These are phyloP conservation scores for Priceomyces haplophilus DNA, from an alignment of 805 yeast species.

Conservation along the genomic window DNA sequence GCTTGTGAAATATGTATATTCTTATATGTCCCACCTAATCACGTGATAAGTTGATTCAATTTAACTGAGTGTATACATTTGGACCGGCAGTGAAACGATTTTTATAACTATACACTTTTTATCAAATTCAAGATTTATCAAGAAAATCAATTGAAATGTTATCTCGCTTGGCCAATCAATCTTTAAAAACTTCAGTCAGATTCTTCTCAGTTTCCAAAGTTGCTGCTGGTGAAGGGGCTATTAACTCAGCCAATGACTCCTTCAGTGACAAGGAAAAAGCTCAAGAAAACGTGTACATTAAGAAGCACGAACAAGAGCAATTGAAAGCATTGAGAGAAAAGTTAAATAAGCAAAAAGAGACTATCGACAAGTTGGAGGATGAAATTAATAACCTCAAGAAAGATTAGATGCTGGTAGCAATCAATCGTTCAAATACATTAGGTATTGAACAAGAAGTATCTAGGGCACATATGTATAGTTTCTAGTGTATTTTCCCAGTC, in stretches of 20 bases:
- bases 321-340: constrained; percentile 71
- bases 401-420: constrained; percentile 3
- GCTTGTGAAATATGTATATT: no score
- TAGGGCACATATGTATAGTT: no score
- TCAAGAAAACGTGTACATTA: constrained; percentile 79
- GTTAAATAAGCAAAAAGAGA: constrained; percentile 69
- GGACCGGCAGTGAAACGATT: no score
- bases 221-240: constrained; percentile 24
- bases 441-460: no score
- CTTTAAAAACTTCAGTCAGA: constrained; percentile 25
- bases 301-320: constrained; percentile 88
- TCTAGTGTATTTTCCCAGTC: no score
- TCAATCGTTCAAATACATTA: no score
- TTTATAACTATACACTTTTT: no score
- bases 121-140: neutral
- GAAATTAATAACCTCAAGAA: constrained; percentile 51
- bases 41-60: no score
- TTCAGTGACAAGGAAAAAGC: constrained; percentile 85
- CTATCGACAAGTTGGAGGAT: constrained; percentile 46
- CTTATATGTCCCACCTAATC: no score
- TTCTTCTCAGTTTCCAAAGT: constrained; percentile 28
- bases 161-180: constrained; percentile 23
- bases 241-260: constrained; percentile 24
- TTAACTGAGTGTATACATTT: no score
- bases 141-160: constrained; percentile 14